These are phyloP conservation scores for Acacia crassicarpa DNA, from an alignment of 306 rosid genomes.

Conservation along the genomic window DNA sequence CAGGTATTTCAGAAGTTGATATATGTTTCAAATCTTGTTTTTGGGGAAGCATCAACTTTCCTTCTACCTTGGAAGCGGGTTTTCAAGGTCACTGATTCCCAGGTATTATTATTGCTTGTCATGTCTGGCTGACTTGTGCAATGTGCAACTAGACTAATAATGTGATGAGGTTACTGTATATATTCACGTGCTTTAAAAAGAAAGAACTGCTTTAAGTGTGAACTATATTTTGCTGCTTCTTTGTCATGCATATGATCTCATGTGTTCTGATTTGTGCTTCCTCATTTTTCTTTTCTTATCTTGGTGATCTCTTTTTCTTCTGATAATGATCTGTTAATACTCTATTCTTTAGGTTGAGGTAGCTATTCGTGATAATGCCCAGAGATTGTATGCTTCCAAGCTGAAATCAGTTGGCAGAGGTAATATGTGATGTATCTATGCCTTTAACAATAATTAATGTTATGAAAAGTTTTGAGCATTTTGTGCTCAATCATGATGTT, in stretches of 20 bases:
- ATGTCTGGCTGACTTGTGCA: background rate
- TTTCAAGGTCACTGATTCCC: slow-evolving; percentile 86
- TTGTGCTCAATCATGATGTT: background rate
- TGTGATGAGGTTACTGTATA: background rate
- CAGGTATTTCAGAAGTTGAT: slow-evolving; percentile 99
- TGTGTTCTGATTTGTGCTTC: slow-evolving; percentile 14
- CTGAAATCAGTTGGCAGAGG: slow-evolving; percentile 84
- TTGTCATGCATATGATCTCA: slow-evolving; percentile 16
- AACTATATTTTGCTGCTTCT: slow-evolving; percentile 21
- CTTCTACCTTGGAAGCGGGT: slow-evolving; percentile 99
- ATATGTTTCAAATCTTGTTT: slow-evolving; percentile 89
- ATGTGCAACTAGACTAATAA: background rate
- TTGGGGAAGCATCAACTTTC: slow-evolving; percentile 95
- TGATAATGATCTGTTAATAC: slow-evolving; percentile 23
- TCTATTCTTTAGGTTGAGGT: slow-evolving; percentile 71
- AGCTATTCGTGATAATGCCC: slow-evolving; percentile 95
- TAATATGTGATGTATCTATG: slow-evolving; percentile 36
- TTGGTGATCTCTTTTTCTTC: slow-evolving; percentile 10
- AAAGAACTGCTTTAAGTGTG: background rate
- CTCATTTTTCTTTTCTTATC: slow-evolving; percentile 10
- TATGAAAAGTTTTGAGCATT: background rate
- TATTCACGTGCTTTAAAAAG: background rate
- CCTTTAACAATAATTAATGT: slow-evolving; percentile 3
- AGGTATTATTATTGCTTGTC: slow-evolving; percentile 52
- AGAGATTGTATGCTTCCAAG: slow-evolving; percentile 75